These are phyloP conservation scores for Austroboletus niveus DNA, from an alignment of 1,284 basidiomycete species.

Conservation along the genomic window DNA sequence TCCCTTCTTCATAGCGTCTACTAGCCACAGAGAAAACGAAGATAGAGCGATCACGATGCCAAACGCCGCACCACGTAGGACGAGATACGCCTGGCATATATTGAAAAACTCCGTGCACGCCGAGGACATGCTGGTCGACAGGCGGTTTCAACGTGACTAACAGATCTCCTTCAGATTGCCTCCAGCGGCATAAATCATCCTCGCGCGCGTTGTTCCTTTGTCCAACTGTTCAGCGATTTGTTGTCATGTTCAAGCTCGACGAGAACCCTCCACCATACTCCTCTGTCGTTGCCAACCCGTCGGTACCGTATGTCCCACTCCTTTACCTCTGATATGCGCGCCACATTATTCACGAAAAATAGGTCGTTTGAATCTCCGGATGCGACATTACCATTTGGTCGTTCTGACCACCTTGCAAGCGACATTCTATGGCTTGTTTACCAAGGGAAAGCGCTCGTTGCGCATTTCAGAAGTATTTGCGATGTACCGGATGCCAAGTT, in stretches of 20 bases:
- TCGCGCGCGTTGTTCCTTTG: background rate
- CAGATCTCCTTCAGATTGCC: background rate
- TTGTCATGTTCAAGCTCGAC: conserved; percentile 2
- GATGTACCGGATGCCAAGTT: conserved; percentile 7
- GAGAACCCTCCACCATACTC: conserved; percentile 22
- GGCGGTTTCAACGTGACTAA: conserved; percentile 1
- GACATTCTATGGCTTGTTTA: conserved; percentile 11
- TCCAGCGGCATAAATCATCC: conserved; percentile 2
- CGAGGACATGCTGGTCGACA: background rate
- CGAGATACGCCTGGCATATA: conserved; percentile 2
- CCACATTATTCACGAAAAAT: background rate
- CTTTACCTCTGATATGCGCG: background rate
- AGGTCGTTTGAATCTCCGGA: background rate
- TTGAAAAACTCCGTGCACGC: background rate
- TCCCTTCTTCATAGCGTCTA: background rate
- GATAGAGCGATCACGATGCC: background rate
- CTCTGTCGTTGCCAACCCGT: background rate
- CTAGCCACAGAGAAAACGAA: background rate
- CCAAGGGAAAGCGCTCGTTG: conserved; percentile 11
- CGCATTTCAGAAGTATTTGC: conserved; percentile 16
- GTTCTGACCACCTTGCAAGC: conserved; percentile 6
- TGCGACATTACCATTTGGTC: conserved; percentile 10
- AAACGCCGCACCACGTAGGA: conserved; percentile 6
- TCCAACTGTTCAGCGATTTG: no score
- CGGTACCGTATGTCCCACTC: conserved; percentile 4